These are phyloP conservation scores for Talaromyces sp. DNA, from an alignment of 2,329 filamentous ascomycete genomes.

Conservation along the genomic window DNA sequence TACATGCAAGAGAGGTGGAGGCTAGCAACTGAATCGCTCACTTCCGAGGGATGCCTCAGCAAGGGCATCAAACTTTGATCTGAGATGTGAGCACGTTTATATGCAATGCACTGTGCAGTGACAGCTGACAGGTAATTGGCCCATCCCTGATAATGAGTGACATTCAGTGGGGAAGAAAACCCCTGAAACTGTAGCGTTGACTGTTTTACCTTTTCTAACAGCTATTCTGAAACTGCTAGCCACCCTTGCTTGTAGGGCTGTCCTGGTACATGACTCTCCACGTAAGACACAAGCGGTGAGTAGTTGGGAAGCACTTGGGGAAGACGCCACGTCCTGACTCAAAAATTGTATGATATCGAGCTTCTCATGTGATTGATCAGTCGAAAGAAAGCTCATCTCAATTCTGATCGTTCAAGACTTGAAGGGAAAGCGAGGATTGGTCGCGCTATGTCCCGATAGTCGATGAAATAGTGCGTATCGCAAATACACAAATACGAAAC, in stretches of 20 bases:
- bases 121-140: neutral
- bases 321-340: neutral
- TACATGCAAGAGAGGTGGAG: neutral
- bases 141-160: neutral
- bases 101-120: neutral
- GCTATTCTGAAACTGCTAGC: neutral
- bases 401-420: neutral
- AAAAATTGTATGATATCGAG: neutral
- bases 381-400: neutral
- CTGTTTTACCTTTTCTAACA: neutral
- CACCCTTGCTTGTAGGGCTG: slow-evolving; percentile 4
- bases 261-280: neutral
- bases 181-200: neutral
- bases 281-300: neutral
- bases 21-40: neutral
- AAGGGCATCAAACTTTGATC: slow-evolving; percentile 5
- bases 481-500: neutral
- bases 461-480: neutral
- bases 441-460: neutral
- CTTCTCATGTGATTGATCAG: neutral
- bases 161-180: neutral
- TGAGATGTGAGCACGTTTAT: neutral
- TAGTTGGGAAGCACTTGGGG: neutral
- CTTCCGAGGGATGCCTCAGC: neutral
- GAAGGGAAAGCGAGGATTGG: neutral